These are phyloP conservation scores for Spergularia marina DNA, from an alignment of 148 eudicot genomes.

Conservation along the genomic window DNA sequence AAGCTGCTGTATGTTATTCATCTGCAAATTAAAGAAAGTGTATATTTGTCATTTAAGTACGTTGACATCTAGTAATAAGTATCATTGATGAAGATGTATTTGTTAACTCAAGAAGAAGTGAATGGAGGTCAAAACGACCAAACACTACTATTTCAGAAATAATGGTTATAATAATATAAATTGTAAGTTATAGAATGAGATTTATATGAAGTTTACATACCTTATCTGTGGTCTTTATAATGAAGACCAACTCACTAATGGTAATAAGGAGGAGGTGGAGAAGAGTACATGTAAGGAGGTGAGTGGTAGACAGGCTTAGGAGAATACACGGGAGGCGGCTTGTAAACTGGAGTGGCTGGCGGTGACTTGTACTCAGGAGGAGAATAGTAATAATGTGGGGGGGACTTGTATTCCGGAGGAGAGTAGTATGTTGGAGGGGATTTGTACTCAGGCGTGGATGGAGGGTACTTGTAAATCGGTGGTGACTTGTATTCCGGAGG, in stretches of 20 bases:
- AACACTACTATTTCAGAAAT: not conserved
- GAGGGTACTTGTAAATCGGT: not conserved
- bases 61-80: too few relatives aligned
- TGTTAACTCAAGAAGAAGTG: not conserved
- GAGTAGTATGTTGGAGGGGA: constrained; percentile 2
- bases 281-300: constrained; percentile 23
- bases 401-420: constrained; percentile 9
- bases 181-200: not conserved
- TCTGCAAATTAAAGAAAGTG: not conserved
- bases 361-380: constrained; percentile 15
- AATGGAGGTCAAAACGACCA: not conserved
- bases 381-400: constrained; percentile 16
- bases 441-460: not conserved
- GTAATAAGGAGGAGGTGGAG: constrained; percentile 31
- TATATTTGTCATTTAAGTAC: not conserved
- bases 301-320: constrained; percentile 18
- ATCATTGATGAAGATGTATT: too few relatives aligned
- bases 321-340: constrained; percentile 10
- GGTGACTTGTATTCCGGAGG: constrained; percentile 2
- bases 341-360: constrained; percentile 20
- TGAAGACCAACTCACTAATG: constrained; percentile 1
- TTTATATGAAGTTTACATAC: not conserved
- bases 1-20: not conserved
- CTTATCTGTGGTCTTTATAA: not conserved
- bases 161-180: not conserved